These are phyloP conservation scores for Aspergillus diversus DNA, from an alignment of 495 filamentous ascomycete genomes.

Conservation along the genomic window DNA sequence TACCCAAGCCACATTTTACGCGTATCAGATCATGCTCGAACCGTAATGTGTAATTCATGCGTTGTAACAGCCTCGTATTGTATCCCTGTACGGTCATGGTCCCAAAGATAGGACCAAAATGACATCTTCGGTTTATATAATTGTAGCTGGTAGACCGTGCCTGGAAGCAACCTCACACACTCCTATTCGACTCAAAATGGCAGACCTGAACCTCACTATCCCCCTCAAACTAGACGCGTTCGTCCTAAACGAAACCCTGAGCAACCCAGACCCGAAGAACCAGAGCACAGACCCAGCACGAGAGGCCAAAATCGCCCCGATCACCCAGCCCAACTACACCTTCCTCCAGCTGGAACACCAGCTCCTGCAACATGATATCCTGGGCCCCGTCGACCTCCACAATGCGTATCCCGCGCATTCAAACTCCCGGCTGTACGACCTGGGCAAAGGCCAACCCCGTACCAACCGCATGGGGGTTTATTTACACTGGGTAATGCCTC, in stretches of 20 bases:
- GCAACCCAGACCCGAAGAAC: conserved; percentile 12
- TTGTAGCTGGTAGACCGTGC: background rate
- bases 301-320: conserved; percentile 48
- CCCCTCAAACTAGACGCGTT: conserved; percentile 50
- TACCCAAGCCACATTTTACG: background rate
- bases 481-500: conserved; percentile 56
- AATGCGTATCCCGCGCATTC: conserved; percentile 29
- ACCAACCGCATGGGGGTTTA: conserved; percentile 52
- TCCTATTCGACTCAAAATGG: background rate
- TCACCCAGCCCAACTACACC: conserved; percentile 60
- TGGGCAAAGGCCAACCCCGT: conserved; percentile 30
- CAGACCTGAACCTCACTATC: conserved; percentile 8
- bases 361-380: conserved; percentile 46
- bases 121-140: background rate
- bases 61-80: background rate
- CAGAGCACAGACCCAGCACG: conserved; percentile 1
- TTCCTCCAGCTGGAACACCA: conserved; percentile 44
- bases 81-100: background rate
- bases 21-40: background rate
- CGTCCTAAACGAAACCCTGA: conserved; percentile 40
- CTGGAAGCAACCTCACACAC: background rate
- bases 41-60: background rate
- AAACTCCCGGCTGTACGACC: conserved; percentile 51
- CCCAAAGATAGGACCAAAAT: background rate
- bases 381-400: conserved; percentile 48